Conservation (phyloP, 139 green algal genomes). For the Axilococcus clingmanii region DNA sequence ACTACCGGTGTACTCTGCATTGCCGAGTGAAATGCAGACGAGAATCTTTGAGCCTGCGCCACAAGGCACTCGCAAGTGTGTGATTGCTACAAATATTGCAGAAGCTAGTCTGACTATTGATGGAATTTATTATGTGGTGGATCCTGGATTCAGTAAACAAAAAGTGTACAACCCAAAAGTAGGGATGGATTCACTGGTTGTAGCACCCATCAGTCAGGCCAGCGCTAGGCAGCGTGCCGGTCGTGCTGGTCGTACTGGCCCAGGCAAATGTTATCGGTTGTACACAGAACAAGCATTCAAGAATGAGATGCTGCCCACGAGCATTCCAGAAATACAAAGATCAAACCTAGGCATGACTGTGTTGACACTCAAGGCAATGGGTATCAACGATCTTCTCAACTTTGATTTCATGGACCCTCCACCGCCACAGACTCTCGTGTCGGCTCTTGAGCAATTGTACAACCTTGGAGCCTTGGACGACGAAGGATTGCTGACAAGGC, state of each 20-base stretch:
- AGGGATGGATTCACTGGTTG: constrained; percentile 93
- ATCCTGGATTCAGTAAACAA: constrained; percentile 64
- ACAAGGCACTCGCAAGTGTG: constrained; percentile 81
- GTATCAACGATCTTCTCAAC: constrained; percentile 95
- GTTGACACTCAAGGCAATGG: constrained; percentile 74
- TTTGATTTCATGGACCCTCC: constrained; percentile 99
- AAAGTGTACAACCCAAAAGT: constrained; percentile 74
- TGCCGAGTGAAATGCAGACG: constrained; percentile 80
- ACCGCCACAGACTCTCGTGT: constrained; percentile 63
- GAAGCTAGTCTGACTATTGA: constrained; percentile 97
- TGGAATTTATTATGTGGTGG: constrained; percentile 97
- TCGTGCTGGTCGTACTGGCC: constrained; percentile 86
- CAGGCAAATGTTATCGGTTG: constrained; percentile 97
- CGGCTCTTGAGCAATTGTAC: constrained; percentile 90
- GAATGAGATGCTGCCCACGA: constrained; percentile 84
- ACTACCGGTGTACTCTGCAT: constrained; percentile 82
- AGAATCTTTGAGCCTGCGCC: constrained; percentile 93
- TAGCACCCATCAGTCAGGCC: constrained; percentile 89
- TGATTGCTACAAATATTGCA: constrained; percentile 98
- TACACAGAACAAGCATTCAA: constrained; percentile 85
- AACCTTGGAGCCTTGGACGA: constrained; percentile 92
- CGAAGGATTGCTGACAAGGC: constrained; percentile 89
- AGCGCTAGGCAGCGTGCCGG: constrained; percentile 83
- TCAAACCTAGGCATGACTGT: constrained; percentile 71
- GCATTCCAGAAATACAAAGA: constrained; percentile 84